phyloP scores from a whole-genome alignment of 352 stramenopile genomes.

The Globisporangium middletonii region DNA sequence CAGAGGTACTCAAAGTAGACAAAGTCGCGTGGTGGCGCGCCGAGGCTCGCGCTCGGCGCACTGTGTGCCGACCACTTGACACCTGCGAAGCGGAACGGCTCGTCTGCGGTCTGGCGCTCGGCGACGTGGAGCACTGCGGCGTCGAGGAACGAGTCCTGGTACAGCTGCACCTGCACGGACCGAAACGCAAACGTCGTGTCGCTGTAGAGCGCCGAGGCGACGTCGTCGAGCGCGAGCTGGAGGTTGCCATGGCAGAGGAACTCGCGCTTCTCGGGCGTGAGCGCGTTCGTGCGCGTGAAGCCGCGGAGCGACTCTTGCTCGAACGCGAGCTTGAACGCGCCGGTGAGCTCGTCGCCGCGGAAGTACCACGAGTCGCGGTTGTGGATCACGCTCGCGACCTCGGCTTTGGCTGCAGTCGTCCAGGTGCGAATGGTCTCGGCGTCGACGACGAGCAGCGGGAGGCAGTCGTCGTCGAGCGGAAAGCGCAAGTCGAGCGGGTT shows the following conservation, averaged over 20 bases:
- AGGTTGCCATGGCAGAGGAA: constrained; percentile 27
- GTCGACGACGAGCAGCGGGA: constrained; percentile 9
- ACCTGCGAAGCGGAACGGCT: constrained; percentile 42
- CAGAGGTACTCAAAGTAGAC: constrained; percentile 40
- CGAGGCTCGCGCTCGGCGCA: constrained; percentile 14
- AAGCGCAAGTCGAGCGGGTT: constrained; percentile 7
- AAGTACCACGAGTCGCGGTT: constrained; percentile 40
- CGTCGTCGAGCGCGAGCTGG: constrained; percentile 30
- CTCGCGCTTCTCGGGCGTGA: constrained; percentile 22
- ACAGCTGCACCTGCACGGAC: constrained; percentile 32
- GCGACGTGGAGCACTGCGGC: constrained; percentile 33
- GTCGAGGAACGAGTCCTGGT: constrained; percentile 41
- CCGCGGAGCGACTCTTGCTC: constrained; percentile 24
- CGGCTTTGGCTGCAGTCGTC: constrained; percentile 24
- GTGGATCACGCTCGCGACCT: constrained; percentile 23
- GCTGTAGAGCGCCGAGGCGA: constrained; percentile 25
- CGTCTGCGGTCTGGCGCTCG: constrained; percentile 18
- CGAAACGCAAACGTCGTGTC: constrained; percentile 32
- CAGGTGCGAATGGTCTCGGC: constrained; percentile 18
- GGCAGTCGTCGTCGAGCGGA: constrained; percentile 6
- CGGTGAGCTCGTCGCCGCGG: constrained; percentile 23
- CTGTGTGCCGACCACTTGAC: constrained; percentile 39
- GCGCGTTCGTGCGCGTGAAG: constrained; percentile 19
- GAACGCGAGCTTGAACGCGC: constrained; percentile 24
- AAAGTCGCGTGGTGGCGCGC: constrained; percentile 25